A percentile compares a stretch with the other conserved stretches of the same genome.
Conservation (phyloP, 208 protist species). For the Eutreptiella sp. region DNA sequence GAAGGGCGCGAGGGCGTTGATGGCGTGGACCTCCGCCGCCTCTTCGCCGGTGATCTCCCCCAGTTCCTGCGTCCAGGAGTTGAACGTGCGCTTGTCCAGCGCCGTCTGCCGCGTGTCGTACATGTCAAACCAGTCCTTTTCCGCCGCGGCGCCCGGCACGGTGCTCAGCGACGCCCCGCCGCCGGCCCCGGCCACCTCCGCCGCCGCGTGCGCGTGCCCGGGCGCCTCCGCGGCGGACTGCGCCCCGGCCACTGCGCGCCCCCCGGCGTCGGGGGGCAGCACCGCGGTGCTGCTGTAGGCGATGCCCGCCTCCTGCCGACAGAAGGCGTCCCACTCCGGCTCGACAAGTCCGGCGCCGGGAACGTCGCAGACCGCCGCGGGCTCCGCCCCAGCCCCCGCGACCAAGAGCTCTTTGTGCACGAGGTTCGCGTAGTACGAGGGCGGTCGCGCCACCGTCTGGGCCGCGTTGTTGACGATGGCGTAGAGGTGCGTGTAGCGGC, state of each 20-base stretch:
- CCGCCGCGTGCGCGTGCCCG: no score
- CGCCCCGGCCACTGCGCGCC: no score
- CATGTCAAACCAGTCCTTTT: conserved; percentile 57
- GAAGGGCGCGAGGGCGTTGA: conserved; percentile 92
- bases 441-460: conserved; percentile 89
- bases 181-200: conserved; percentile 22
- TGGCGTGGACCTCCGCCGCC: conserved; percentile 87
- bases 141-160: neutral
- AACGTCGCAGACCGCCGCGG: conserved; percentile 42
- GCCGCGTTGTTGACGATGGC: conserved; percentile 94
- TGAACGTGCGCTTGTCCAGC: conserved; percentile 67
- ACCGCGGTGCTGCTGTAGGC: no score
- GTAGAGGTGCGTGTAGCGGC: conserved; percentile 62
- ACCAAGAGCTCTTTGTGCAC: conserved; percentile 62
- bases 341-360: conserved; percentile 43
- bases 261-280: no score
- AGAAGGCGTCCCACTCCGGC: conserved; percentile 66
- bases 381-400: conserved; percentile 6
- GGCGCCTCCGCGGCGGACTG: no score
- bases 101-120: conserved; percentile 78
- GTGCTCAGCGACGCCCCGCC: no score
- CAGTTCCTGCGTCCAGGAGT: conserved; percentile 82
- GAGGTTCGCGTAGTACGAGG: conserved; percentile 78
- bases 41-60: conserved; percentile 79
- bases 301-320: no score